Evolutionary conservation across 176 grass and related monocot genomes (phyloP).

Genomic region (Eremochloa ophiuroides): DNA sequence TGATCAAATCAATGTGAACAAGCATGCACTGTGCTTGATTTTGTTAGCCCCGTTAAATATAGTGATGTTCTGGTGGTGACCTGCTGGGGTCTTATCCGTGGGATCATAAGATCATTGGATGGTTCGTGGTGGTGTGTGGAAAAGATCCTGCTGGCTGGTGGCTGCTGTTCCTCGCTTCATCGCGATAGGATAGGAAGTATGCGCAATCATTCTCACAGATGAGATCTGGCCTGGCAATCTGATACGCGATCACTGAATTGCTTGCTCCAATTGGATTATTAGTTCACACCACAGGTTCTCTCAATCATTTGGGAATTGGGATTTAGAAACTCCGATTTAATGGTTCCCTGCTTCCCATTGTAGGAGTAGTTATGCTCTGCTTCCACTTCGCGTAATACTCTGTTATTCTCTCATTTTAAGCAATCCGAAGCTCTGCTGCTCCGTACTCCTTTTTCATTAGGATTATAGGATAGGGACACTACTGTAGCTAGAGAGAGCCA

Average conservation of each 20-base stretch:
- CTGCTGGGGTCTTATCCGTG: not conserved
- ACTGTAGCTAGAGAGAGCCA: no score
- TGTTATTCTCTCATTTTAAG: not conserved
- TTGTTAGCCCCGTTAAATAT: no score
- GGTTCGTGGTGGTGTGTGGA: not conserved
- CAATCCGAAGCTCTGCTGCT: not conserved
- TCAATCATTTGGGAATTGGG: not conserved
- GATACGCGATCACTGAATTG: not conserved
- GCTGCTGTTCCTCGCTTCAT: not conserved
- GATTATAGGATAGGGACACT: no score
- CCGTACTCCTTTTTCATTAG: not conserved
- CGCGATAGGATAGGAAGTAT: not conserved
- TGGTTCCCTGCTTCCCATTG: no score
- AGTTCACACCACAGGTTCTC: not conserved
- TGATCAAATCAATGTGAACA: not conserved
- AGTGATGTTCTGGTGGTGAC: not conserved
- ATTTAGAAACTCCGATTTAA: not conserved
- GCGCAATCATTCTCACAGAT: not conserved
- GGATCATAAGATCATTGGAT: slow-evolving; percentile 11
- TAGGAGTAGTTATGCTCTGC: not conserved
- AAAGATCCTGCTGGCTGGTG: not conserved
- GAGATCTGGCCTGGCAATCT: not conserved
- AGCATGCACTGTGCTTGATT: slow-evolving; percentile 37
- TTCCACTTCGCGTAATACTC: not conserved
- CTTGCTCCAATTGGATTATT: not conserved